A percentile compares a stretch with the other conserved stretches of the same genome.
Conservation (phyloP, 2,329 filamentous ascomycete species). For the Aquanectria penicillioides region DNA sequence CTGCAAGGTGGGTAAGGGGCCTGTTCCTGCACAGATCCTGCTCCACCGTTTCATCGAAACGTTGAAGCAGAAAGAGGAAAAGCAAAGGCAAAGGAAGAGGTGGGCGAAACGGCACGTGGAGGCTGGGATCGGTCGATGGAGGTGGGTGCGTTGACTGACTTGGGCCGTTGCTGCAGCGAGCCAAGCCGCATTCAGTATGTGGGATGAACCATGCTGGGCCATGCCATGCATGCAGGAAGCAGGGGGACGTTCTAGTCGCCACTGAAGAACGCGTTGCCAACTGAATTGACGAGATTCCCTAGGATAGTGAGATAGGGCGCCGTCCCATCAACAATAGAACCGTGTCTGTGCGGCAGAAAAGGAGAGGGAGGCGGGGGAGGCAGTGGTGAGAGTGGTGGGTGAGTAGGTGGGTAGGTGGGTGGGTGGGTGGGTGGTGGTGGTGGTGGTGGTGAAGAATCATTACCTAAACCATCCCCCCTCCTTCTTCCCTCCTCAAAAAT, state of each 20-base stretch:
- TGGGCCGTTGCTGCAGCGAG: slow-evolving; percentile 29
- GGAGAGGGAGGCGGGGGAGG: neutral
- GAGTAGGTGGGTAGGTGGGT: no score
- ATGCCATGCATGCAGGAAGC: slow-evolving; percentile 23
- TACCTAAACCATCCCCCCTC: no score
- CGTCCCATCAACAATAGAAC: no score
- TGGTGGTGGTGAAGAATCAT: no score
- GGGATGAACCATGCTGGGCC: slow-evolving; percentile 37
- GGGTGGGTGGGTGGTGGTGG: no score
- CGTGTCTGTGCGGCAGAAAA: neutral
- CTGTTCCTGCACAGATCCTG: slow-evolving; percentile 2
- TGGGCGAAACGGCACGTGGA: slow-evolving; percentile 24
- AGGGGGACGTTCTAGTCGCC: slow-evolving; percentile 18
- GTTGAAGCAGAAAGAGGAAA: slow-evolving; percentile 3
- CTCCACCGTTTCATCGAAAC: slow-evolving; percentile 6
- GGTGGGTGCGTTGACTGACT: slow-evolving; percentile 22
- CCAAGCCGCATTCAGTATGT: slow-evolving; percentile 39
- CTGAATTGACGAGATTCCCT: neutral
- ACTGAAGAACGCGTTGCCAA: no score
- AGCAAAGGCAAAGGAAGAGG: slow-evolving; percentile 15
- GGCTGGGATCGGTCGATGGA: slow-evolving; percentile 34
- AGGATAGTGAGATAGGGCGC: no score
- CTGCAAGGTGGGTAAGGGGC: neutral
- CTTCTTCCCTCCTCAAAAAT: no score
- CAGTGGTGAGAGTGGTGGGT: neutral